Percentiles rank a stretch among this genome's conserved stretches.
Evolutionary conservation across 345 rosid genomes (phyloP).

Genomic region (Linum trigynum): DNA sequence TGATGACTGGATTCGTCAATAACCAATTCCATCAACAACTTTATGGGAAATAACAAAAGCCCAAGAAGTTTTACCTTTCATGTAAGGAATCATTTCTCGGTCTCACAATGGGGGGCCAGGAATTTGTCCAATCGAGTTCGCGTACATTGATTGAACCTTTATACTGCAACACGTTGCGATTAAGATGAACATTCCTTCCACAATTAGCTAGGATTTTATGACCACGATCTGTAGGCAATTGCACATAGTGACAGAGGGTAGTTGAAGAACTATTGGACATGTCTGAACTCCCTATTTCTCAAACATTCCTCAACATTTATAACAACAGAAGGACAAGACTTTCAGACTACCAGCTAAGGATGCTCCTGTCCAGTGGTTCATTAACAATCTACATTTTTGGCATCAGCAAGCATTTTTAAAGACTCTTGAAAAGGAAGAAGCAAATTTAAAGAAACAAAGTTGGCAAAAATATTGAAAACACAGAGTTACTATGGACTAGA

Average conservation of each 20-base stretch:
- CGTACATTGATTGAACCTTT: constrained; percentile 43
- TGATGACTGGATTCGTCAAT: not conserved
- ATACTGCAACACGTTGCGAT: constrained; percentile 34
- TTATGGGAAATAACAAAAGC: not conserved
- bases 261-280: not conserved
- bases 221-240: constrained; percentile 41
- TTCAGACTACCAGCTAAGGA: too few species aligned
- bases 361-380: not conserved
- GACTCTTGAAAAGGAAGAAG: not conserved
- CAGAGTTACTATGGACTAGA: too few species aligned
- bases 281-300: not conserved
- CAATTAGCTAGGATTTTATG: constrained; percentile 63
- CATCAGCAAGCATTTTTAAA: not conserved
- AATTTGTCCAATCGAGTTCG: constrained; percentile 64
- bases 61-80: constrained; percentile 25
- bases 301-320: not conserved
- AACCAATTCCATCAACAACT: not conserved
- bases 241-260: not conserved
- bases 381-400: not conserved
- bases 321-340: not conserved
- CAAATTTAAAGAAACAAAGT: not conserved
- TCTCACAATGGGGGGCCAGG: constrained; percentile 50
- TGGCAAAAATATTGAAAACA: not conserved
- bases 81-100: constrained; percentile 17
- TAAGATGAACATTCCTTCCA: constrained; percentile 40